phyloP scores from a whole-genome alignment of 1,139 yeast genomes.

The Suhomyces maxii region DNA sequence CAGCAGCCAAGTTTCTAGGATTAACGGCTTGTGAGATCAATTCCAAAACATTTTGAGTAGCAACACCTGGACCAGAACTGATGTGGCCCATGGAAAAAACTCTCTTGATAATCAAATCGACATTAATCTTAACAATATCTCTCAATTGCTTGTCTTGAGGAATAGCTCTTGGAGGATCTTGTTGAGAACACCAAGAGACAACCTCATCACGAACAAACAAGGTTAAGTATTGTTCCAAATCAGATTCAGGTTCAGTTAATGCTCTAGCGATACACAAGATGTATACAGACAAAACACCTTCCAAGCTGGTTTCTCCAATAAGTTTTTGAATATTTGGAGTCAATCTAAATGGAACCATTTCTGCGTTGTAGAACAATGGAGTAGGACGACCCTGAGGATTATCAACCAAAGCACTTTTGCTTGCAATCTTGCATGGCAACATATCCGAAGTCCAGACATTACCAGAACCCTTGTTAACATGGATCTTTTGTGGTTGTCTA shows the following conservation, averaged over 20 bases:
- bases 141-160: conserved; percentile 79
- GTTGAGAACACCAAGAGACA: conserved; percentile 88
- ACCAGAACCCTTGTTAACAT: conserved; percentile 79
- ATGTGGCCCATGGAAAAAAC: conserved; percentile 73
- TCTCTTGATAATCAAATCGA: conserved; percentile 75
- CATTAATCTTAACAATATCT: conserved; percentile 86
- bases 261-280: conserved; percentile 86
- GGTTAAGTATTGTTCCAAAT: conserved; percentile 82
- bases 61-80: conserved; percentile 71
- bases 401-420: conserved; percentile 60
- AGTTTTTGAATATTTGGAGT: conserved; percentile 94
- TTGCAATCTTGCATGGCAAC: conserved; percentile 82
- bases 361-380: conserved; percentile 91
- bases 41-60: conserved; percentile 92
- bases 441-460: conserved; percentile 93
- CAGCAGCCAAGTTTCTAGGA: conserved; percentile 89
- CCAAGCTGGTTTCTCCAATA: conserved; percentile 90
- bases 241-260: conserved; percentile 86
- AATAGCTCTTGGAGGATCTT: conserved; percentile 62
- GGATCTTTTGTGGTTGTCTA: conserved; percentile 92
- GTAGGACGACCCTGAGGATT: conserved; percentile 60
- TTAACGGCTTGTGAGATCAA: conserved; percentile 94
- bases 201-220: conserved; percentile 94
- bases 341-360: conserved; percentile 92
- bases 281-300: conserved; percentile 86